phyloP scores from a whole-genome alignment of 2,329 filamentous ascomycete genomes.

The Elsinoe arachidis region DNA sequence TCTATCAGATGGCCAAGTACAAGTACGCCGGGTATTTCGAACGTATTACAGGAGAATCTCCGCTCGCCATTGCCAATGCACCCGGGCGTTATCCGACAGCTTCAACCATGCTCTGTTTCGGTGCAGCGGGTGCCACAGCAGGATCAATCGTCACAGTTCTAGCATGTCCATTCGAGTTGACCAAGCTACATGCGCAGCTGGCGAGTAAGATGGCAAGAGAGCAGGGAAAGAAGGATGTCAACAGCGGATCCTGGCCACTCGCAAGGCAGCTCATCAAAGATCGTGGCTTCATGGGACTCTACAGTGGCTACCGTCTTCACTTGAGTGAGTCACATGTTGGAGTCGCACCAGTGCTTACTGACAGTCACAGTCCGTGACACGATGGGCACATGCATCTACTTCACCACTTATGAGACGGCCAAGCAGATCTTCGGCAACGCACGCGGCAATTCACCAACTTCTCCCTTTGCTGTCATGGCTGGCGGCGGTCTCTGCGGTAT shows the following conservation, averaged over 20 bases:
- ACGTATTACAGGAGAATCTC: slow-evolving; percentile 56
- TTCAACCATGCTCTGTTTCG: slow-evolving; percentile 67
- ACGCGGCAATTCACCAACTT: slow-evolving; percentile 63
- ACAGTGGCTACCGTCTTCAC: slow-evolving; percentile 73
- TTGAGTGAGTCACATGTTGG: slow-evolving; percentile 48
- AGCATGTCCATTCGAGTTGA: slow-evolving; percentile 81
- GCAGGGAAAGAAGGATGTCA: slow-evolving; percentile 17
- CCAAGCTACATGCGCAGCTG: slow-evolving; percentile 80
- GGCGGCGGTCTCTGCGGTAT: slow-evolving; percentile 76
- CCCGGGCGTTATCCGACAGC: slow-evolving; percentile 62
- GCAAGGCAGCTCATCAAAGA: slow-evolving; percentile 69
- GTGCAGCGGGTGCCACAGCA: slow-evolving; percentile 66
- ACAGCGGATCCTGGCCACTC: slow-evolving; percentile 38
- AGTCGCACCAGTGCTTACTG: neutral
- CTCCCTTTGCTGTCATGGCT: slow-evolving; percentile 67
- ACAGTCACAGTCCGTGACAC: slow-evolving; percentile 61
- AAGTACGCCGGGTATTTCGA: slow-evolving; percentile 63
- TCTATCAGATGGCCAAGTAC: slow-evolving; percentile 72
- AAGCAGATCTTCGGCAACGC: slow-evolving; percentile 74
- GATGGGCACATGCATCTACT: slow-evolving; percentile 75
- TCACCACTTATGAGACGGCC: slow-evolving; percentile 79
- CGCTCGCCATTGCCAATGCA: slow-evolving; percentile 63
- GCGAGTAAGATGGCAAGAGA: slow-evolving; percentile 61
- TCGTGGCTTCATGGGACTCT: slow-evolving; percentile 63
- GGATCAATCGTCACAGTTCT: slow-evolving; percentile 72